These are phyloP conservation scores for Letharia columbiana DNA, from an alignment of 495 filamentous ascomycete genomes.

Conservation along the genomic window DNA sequence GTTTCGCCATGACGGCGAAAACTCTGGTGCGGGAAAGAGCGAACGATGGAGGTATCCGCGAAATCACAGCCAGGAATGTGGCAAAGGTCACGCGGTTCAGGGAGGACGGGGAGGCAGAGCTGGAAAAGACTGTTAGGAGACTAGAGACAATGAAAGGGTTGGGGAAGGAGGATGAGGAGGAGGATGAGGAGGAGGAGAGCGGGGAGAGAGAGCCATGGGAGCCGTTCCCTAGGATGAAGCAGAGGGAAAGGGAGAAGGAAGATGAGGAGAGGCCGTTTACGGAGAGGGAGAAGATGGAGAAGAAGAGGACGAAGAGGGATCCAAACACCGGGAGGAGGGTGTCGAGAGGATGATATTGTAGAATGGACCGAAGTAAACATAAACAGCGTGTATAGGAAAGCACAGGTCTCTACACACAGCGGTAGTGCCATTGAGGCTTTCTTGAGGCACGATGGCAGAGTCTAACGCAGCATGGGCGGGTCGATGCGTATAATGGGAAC, in stretches of 20 bases:
- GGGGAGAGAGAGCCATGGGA: slow-evolving; percentile 3
- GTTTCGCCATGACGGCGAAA: slow-evolving; percentile 84
- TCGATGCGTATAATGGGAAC: not conserved
- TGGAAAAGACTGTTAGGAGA: slow-evolving; percentile 64
- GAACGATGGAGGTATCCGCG: slow-evolving; percentile 44
- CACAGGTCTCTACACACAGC: not conserved
- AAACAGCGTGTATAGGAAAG: not conserved
- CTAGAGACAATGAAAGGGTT: slow-evolving; percentile 33
- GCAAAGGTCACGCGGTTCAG: slow-evolving; percentile 78
- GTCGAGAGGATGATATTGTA: not conserved
- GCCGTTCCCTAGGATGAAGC: slow-evolving; percentile 4
- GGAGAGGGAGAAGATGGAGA: slow-evolving; percentile 10
- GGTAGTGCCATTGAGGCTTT: not conserved
- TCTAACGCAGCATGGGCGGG: not conserved
- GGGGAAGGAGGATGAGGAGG: slow-evolving; percentile 16
- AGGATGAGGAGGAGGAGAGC: not conserved
- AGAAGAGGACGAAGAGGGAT: slow-evolving; percentile 5
- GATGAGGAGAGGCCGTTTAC: not conserved
- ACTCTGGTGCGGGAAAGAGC: slow-evolving; percentile 57
- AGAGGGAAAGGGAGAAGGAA: not conserved
- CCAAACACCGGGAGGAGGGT: not conserved
- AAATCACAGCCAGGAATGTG: slow-evolving; percentile 69
- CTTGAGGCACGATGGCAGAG: not conserved
- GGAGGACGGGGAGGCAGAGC: slow-evolving; percentile 50
- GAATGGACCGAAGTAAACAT: not conserved